phyloP scores from a whole-genome alignment of 768 basidiomycete species.

The Saitozyma podzolica region DNA sequence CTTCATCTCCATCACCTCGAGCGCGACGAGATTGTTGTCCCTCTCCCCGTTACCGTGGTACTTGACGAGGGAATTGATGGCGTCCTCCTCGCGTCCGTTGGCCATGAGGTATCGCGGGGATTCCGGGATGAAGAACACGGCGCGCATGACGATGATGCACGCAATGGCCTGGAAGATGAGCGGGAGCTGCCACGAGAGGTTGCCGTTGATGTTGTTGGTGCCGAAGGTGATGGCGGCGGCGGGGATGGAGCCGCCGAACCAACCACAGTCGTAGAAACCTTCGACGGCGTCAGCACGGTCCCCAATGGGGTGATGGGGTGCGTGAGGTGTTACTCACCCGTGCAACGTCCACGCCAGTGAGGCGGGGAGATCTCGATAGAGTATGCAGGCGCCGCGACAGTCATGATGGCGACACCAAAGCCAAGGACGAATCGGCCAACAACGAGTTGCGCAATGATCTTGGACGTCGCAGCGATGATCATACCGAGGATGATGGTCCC shows the following conservation, averaged over 20 bases:
- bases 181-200: not conserved
- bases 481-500: not conserved
- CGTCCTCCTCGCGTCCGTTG: slow-evolving; percentile 47
- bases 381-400: not conserved
- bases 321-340: not conserved
- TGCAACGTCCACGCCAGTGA: not conserved
- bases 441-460: not conserved
- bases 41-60: slow-evolving; percentile 53
- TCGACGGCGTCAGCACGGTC: not conserved
- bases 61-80: slow-evolving; percentile 44
- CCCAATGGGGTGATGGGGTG: too few relatives aligned
- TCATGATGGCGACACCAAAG: not conserved
- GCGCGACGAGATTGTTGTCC: slow-evolving; percentile 50
- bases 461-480: not conserved
- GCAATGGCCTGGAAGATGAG: slow-evolving; percentile 1
- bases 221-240: slow-evolving; percentile 1
- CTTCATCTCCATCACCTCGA: slow-evolving; percentile 47
- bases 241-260: not conserved
- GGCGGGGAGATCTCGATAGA: not conserved
- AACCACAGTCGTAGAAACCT: not conserved
- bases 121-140: slow-evolving; percentile 24
- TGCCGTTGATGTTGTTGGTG: not conserved
- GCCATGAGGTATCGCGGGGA: slow-evolving; percentile 34
- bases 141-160: not conserved
- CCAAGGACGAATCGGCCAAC: not conserved